Evolutionary conservation across 2,329 filamentous ascomycete genomes (phyloP).

Genomic region (Calonectria pseudoreteaudii): DNA sequence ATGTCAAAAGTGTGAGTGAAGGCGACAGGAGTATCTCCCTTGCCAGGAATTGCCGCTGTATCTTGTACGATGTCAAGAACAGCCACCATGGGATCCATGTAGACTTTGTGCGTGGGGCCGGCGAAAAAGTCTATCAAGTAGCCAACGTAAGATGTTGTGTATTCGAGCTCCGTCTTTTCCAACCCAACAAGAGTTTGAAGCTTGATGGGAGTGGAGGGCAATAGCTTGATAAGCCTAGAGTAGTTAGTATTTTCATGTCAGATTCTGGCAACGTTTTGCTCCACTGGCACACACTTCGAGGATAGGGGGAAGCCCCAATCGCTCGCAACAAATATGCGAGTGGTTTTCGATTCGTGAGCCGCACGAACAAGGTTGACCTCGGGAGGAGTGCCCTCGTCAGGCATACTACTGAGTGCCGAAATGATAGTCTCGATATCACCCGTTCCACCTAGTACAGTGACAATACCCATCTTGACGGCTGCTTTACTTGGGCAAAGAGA

Average conservation of each 20-base stretch:
- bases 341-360: neutral
- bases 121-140: neutral
- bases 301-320: slow-evolving; percentile 1
- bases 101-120: neutral
- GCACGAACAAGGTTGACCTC: slow-evolving; percentile 3
- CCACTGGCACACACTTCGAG: neutral
- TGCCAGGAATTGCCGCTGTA: slow-evolving; percentile 3
- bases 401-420: neutral
- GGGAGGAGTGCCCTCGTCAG: neutral
- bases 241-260: neutral
- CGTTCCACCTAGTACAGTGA: neutral
- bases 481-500: neutral
- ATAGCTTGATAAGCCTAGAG: neutral
- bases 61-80: slow-evolving; percentile 3
- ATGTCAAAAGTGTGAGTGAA: slow-evolving; percentile 12
- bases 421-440: slow-evolving; percentile 6
- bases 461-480: neutral
- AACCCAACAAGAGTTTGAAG: neutral
- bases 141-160: neutral
- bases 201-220: neutral
- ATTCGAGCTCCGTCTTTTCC: neutral
- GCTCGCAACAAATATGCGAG: slow-evolving; percentile 1
- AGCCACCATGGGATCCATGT: neutral
- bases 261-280: neutral
- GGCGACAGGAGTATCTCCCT: neutral